A percentile compares a stretch with the other conserved stretches of the same genome.
phyloP scores from a whole-genome alignment of 2,329 filamentous ascomycete genomes.

The Ophiostoma ulmi region DNA sequence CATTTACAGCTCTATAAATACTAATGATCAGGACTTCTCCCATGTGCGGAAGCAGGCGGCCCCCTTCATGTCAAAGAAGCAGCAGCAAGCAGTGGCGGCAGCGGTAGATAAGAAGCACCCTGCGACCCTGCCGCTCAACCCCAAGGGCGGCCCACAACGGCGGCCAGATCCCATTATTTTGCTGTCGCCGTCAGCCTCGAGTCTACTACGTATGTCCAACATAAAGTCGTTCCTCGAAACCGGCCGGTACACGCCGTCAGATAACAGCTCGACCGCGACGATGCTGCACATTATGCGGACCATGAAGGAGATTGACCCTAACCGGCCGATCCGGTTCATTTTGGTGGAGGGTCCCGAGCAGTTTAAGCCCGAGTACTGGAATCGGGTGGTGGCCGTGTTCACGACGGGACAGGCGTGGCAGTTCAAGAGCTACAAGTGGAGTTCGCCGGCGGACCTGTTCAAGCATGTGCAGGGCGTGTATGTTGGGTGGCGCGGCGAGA shows the following conservation, averaged over 20 bases:
- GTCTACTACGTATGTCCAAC: conserved; percentile 89
- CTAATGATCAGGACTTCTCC: conserved; percentile 72
- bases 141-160: conserved; percentile 42
- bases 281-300: conserved; percentile 81
- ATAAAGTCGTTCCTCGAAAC: conserved; percentile 89
- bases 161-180: conserved; percentile 85
- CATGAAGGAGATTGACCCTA: conserved; percentile 65
- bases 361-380: conserved; percentile 98
- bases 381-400: conserved; percentile 89
- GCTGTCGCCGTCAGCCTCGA: conserved; percentile 90
- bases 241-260: conserved; percentile 73
- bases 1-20: not conserved
- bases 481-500: conserved; percentile 85
- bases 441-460: conserved; percentile 81
- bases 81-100: conserved; percentile 33
- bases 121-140: conserved; percentile 49
- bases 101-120: conserved; percentile 41
- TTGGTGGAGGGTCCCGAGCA: conserved; percentile 88
- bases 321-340: conserved; percentile 81
- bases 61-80: conserved; percentile 64
- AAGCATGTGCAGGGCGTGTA: conserved; percentile 81
- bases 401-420: conserved; percentile 98
- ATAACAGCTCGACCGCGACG: conserved; percentile 64
- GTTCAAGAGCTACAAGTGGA: conserved; percentile 98
- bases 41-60: conserved; percentile 82